Evolutionary conservation across 2,329 filamentous ascomycete genomes (phyloP), one percentile per base, ranked within the genome.

Genomic region (Exophiala xenobiotica): DNA sequence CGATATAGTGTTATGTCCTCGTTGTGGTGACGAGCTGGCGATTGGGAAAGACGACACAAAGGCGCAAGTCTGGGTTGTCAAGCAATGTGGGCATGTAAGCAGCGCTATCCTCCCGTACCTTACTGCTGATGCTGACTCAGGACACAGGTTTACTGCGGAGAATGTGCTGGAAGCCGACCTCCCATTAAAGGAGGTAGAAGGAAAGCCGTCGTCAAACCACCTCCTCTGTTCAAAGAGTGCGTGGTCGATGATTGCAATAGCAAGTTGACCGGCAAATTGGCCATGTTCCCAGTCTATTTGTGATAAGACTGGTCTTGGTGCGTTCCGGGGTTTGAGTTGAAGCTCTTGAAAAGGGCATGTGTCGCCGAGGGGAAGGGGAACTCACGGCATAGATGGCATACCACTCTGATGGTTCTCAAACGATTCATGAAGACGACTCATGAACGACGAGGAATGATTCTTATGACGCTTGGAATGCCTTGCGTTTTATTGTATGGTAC

Each of bases 11-110:
- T 78, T 96, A 1, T 99, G 93, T 66, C 88, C 92, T 0, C 88
- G 88, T 52, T 99, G 93, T 63, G 85, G 87, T 14, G 80, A 88
- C 52, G 92, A 97, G 70, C 74, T 99, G 12, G 87, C 89, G 4
- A 83, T 86, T 44, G 87, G 90, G 11, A 82, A 82, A 0, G 63
- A 78, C 48, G 75, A 78, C 22, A 66, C 74, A 26, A 90, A 95
- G 69, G 85, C 88, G 65, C 87, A 96, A 63, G 92, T 97, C 56
- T 97, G 91, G 90, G 86, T 93, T 1, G 78, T 93, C 27, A 96
- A 91, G 70, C 79, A 79, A 45, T 99, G 93, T 67, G 93, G 93
- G 58, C 93, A 99, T 73, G 93, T 97, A 79, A 69, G 81, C 76
- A 37, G 33, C 29, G 20, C 48, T 24, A 31, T 37, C 12, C 31